Evolutionary conservation across 2,329 filamentous ascomycete genomes (phyloP), one percentile per base, ranked within the genome.

Genomic region (Didymella segeticola): DNA sequence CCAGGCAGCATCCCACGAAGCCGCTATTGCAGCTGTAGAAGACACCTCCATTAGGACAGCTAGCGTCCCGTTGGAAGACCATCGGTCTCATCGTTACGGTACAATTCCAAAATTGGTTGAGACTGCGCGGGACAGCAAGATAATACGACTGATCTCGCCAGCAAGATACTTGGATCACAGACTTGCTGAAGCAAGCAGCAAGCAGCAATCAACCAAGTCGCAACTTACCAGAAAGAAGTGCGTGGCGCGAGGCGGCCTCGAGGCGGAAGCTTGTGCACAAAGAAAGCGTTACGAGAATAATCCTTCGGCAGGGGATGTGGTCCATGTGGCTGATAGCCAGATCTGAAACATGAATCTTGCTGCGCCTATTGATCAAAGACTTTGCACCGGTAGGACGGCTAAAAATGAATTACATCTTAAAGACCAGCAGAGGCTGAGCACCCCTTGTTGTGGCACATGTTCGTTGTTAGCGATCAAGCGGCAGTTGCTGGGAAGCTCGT

Each of bases 1-100:
- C 58, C 12, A 60, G n/a, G 39, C 67, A 72, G 39, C 68, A 71
- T 25, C 68, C 69, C 25, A 29, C 27, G 31, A 62, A 71, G 1
- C 51, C 56, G 23, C 31, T 37, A 29, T 47, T 42, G 34, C 69
- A 71, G 10, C 33, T 53, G 36, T 70, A 69, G 22, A 61, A 67
- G 7, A 37, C 31, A 17, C 62, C 64, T 11, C 66, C 62, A 12
- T 41, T 42, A 1, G 59, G 61, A 11, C 65, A 68, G 23, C 53
- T 56, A 19, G 14, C 27, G 15, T 43, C 30, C n/a, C 60, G 53
- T 20, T 49, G 47, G n/a, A 37, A 17, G 2, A 52, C 31, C 31
- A 43, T 33, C 8, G 23, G 19, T 29, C 47, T 29, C 66, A 70
- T 71, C 1, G 1, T 14, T 10, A 8, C 11, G 8, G 19, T 15